These are phyloP conservation scores for Tetrahymena malaccensis DNA, from an alignment of 73 alveolate species.

Conservation along the genomic window DNA sequence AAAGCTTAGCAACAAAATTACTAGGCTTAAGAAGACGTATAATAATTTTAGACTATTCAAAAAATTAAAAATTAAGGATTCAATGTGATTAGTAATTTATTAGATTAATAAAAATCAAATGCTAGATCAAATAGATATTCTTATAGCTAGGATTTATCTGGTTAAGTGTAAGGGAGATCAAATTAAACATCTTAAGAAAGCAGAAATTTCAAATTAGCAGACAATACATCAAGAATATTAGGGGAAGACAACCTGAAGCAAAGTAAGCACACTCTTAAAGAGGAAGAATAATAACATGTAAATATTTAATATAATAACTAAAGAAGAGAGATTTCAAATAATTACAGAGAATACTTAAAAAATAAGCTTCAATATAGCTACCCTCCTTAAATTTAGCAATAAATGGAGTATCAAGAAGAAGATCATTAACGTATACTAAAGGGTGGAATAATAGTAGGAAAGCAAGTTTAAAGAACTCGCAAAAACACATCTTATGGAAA, in stretches of 20 bases:
- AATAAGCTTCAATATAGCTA: neutral
- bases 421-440: neutral
- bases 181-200: neutral
- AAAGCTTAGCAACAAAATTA: neutral
- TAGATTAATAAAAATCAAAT: neutral
- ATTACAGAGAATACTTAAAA: neutral
- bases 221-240: neutral
- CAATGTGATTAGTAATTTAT: neutral
- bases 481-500: neutral
- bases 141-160: neutral
- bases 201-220: neutral
- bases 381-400: neutral
- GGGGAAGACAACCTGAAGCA: neutral
- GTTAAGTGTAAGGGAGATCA: neutral
- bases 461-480: neutral
- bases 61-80: neutral
- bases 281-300: neutral
- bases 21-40: neutral
- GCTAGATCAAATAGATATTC: neutral
- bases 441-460: neutral
- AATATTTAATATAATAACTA: neutral
- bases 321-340: neutral
- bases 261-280: neutral
- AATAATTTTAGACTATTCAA: neutral
- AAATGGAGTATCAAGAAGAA: neutral